A percentile compares a stretch with the other conserved stretches of the same genome.
Evolutionary conservation across 129 eudicot genomes (phyloP).

Genomic region (Helichrysum umbraculigerum): DNA sequence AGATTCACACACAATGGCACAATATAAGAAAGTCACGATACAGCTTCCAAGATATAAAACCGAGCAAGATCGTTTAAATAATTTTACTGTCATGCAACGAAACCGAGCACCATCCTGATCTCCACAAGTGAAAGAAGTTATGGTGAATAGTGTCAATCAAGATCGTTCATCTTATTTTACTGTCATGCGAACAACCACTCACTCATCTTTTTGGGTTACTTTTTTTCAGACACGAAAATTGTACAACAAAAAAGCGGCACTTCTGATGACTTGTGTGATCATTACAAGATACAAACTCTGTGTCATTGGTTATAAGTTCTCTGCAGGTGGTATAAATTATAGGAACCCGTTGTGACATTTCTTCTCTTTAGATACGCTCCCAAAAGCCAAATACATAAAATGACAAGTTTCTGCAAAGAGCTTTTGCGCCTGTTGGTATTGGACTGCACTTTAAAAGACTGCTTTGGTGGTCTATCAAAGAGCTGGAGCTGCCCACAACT

Average conservation of each 20-base stretch:
- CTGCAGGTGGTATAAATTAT: background rate
- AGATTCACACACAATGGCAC: background rate
- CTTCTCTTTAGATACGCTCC: constrained; percentile 10
- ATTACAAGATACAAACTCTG: constrained; percentile 14
- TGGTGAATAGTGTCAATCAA: background rate
- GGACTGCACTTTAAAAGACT: constrained; percentile 19
- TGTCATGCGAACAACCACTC: background rate
- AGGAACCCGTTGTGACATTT: background rate
- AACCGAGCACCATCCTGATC: background rate
- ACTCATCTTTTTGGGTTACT: background rate
- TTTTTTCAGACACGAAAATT: background rate
- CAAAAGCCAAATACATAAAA: constrained; percentile 21
- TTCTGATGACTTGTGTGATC: background rate
- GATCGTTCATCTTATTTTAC: background rate
- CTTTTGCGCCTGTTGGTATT: constrained; percentile 16
- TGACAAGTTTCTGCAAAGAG: constrained; percentile 11
- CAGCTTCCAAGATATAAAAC: background rate
- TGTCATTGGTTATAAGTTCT: constrained; percentile 6
- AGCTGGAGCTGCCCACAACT: constrained; percentile 86
- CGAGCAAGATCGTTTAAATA: too few relatives aligned
- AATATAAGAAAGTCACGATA: background rate
- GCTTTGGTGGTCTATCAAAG: constrained; percentile 28
- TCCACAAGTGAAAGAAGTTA: background rate
- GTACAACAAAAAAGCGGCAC: constrained; percentile 24
- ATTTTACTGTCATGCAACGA: too few relatives aligned